These are phyloP conservation scores for Nannochloris sp. DNA, from an alignment of 139 green algal genomes.

Conservation along the genomic window DNA sequence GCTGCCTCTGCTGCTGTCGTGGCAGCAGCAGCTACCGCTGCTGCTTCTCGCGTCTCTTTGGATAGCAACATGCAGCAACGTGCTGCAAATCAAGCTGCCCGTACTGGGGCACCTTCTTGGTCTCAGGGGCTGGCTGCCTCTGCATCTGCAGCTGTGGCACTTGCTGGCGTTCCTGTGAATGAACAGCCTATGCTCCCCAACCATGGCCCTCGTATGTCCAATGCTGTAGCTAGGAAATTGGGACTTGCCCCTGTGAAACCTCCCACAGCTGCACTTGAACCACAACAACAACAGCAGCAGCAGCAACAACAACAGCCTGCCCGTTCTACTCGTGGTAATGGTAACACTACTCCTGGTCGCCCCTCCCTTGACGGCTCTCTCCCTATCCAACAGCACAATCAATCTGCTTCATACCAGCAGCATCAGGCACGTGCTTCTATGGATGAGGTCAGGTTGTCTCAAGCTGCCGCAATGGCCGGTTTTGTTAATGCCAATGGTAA, in stretches of 20 bases:
- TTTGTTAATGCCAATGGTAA: no score
- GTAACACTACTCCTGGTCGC: background rate
- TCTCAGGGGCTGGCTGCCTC: no score
- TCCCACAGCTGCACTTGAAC: conserved; percentile 6
- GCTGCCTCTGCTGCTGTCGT: no score
- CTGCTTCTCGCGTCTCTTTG: no score
- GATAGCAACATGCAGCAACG: no score
- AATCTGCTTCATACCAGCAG: background rate
- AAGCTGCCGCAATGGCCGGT: background rate
- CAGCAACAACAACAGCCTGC: background rate
- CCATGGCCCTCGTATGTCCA: conserved; percentile 57
- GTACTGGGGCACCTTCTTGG: no score
- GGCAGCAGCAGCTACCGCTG: no score
- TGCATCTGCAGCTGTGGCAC: background rate
- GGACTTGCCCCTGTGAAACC: conserved; percentile 37
- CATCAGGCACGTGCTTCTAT: background rate
- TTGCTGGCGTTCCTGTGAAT: conserved; percentile 16
- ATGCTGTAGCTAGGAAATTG: conserved; percentile 68
- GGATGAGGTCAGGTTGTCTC: background rate
- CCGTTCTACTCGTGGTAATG: conserved; percentile 7
- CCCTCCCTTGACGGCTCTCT: background rate
- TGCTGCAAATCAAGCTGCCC: no score
- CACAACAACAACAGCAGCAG: conserved; percentile 3
- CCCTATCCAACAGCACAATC: background rate
- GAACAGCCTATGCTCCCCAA: conserved; percentile 31